A percentile compares a stretch with the other conserved stretches of the same genome.
Conservation (phyloP, 1,139 yeast species). For the Yamadazyma pseudoaaseri region DNA sequence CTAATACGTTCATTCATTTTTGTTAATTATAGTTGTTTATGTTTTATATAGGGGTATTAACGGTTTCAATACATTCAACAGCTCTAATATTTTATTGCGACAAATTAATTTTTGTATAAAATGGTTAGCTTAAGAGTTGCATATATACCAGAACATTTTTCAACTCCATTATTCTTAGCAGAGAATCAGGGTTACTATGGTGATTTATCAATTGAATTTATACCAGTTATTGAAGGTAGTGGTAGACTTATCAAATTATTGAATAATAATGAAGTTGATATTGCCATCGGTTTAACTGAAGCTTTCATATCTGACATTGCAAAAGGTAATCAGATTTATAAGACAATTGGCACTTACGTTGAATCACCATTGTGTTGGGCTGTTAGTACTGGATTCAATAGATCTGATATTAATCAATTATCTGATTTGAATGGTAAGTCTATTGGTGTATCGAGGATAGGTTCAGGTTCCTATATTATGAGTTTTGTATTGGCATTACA, state of each 20-base stretch:
- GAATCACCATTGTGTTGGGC: constrained; percentile 90
- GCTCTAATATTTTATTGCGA: not conserved
- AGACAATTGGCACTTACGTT: constrained; percentile 78
- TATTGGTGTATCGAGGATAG: constrained; percentile 86
- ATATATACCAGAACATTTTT: constrained; percentile 87
- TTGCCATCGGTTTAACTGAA: constrained; percentile 87
- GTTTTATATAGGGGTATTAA: not conserved
- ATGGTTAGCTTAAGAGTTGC: constrained; percentile 52
- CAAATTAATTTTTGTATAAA: not conserved
- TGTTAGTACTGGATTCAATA: constrained; percentile 67
- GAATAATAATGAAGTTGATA: constrained; percentile 61
- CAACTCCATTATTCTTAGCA: constrained; percentile 83
- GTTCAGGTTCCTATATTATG: constrained; percentile 92
- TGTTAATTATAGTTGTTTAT: not conserved
- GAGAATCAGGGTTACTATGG: constrained; percentile 54
- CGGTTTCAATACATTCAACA: not conserved
- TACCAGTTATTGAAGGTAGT: constrained; percentile 83
- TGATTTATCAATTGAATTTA: constrained; percentile 53
- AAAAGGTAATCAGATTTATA: constrained; percentile 62
- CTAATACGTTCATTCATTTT: not conserved
- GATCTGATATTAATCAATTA: constrained; percentile 51
- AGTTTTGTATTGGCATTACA: constrained; percentile 76
- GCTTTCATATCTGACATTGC: constrained; percentile 84
- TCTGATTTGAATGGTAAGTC: constrained; percentile 57
- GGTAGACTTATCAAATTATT: constrained; percentile 81